phyloP scores from a whole-genome alignment of 163 green algal species.

The Scenedesmus sp. region DNA sequence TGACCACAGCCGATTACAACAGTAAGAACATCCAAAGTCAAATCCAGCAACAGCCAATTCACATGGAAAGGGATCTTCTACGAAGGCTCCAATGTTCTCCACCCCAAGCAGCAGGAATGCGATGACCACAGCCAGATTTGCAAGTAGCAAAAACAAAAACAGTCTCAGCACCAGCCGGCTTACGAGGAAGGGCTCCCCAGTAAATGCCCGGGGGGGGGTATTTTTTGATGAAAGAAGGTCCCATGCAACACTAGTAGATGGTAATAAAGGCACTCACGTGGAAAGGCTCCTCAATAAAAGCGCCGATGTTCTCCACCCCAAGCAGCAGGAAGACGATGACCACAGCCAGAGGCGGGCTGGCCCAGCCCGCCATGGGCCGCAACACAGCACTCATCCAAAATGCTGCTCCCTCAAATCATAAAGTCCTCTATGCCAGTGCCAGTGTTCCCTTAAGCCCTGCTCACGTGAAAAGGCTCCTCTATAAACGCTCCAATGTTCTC shows the following conservation, averaged over 20 bases:
- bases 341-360: conserved; percentile 14
- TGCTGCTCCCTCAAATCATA: too few relatives aligned
- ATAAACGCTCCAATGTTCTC: conserved; percentile 75
- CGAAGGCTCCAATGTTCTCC: too few relatives aligned
- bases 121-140: too few relatives aligned
- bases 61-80: too few relatives aligned
- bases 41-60: background rate
- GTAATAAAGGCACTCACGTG: background rate
- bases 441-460: background rate
- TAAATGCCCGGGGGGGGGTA: too few relatives aligned
- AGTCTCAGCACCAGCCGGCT: too few relatives aligned
- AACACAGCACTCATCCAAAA: background rate
- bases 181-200: too few relatives aligned
- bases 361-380: conserved; percentile 45
- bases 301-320: conserved; percentile 72
- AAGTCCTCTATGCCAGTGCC: too few relatives aligned
- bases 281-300: conserved; percentile 73
- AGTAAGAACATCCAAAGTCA: background rate
- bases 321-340: conserved; percentile 64
- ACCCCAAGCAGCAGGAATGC: too few relatives aligned
- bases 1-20: conserved; percentile 12
- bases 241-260: too few relatives aligned
- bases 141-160: too few relatives aligned
- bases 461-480: conserved; percentile 67
- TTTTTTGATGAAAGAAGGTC: too few relatives aligned